These are phyloP conservation scores for Neurospora sp. DNA, from an alignment of 495 filamentous ascomycete species.

Conservation along the genomic window DNA sequence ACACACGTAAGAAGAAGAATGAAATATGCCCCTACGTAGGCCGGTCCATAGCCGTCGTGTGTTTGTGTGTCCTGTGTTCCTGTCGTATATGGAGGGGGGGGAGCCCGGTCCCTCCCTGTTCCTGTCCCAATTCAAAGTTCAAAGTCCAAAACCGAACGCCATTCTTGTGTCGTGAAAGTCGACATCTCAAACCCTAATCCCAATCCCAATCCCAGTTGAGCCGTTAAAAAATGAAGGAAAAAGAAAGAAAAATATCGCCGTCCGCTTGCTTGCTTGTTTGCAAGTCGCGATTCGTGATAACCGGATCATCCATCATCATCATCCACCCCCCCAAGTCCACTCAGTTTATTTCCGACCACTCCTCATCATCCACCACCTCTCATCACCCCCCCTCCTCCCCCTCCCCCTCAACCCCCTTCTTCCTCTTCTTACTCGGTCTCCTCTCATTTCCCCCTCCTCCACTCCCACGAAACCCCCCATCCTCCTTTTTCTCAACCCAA, in stretches of 20 bases:
- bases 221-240: background rate
- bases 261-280: too few relatives aligned
- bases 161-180: background rate
- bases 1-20: background rate
- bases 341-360: background rate
- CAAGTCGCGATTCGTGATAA: background rate
- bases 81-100: too few relatives aligned
- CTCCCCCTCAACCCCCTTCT: conserved; percentile 12
- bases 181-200: background rate
- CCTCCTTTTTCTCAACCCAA: conserved; percentile 30
- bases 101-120: too few relatives aligned
- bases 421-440: conserved; percentile 36
- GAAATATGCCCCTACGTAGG: too few relatives aligned
- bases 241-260: background rate
- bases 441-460: background rate
- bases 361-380: background rate
- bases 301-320: background rate
- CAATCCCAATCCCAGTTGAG: too few relatives aligned
- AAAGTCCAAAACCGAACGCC: background rate
- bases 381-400: background rate
- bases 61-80: too few relatives aligned
- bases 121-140: too few relatives aligned
- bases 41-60: too few relatives aligned
- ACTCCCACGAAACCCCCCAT: background rate
- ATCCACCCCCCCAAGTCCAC: background rate